Conservation (phyloP, 129 eudicot genomes). For the Sambucus nigra region DNA sequence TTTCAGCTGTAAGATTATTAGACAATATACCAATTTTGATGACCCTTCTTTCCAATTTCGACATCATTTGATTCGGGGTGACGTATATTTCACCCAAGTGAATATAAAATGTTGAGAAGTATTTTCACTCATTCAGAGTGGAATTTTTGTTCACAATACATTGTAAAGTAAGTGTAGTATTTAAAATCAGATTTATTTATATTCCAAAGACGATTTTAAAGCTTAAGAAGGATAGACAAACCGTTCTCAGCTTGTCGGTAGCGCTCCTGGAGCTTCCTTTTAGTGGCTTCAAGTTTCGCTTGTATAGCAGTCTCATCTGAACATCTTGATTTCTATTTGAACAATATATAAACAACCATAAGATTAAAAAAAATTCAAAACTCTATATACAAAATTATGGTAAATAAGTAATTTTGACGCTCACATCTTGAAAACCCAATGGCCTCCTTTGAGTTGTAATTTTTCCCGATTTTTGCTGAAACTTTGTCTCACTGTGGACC, state of each 20-base stretch:
- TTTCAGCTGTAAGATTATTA: not conserved
- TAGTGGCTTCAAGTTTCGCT: constrained; percentile 64
- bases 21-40: not conserved
- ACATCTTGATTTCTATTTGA: constrained; percentile 32
- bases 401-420: constrained; percentile 2
- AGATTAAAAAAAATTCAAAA: not conserved
- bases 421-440: constrained; percentile 32
- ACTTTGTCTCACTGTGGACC: constrained; percentile 17
- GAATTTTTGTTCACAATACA: too few relatives aligned
- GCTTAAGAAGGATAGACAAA: constrained; percentile 15
- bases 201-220: not conserved
- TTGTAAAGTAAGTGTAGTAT: too few relatives aligned
- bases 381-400: not conserved
- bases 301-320: constrained; percentile 28
- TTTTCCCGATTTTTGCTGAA: constrained; percentile 30
- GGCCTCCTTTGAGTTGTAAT: constrained; percentile 33
- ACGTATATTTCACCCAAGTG: too few relatives aligned
- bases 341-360: constrained; percentile 3
- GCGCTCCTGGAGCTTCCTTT: constrained; percentile 88
- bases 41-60: not conserved
- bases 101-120: too few relatives aligned
- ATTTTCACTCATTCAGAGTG: too few relatives aligned
- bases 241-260: constrained; percentile 93
- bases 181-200: too few relatives aligned
- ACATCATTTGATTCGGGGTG: not conserved